A percentile compares a stretch with the other conserved stretches of the same genome.
These are phyloP conservation scores for Fusarium sp. DNA, from an alignment of 2,329 filamentous ascomycete species.

Conservation along the genomic window DNA sequence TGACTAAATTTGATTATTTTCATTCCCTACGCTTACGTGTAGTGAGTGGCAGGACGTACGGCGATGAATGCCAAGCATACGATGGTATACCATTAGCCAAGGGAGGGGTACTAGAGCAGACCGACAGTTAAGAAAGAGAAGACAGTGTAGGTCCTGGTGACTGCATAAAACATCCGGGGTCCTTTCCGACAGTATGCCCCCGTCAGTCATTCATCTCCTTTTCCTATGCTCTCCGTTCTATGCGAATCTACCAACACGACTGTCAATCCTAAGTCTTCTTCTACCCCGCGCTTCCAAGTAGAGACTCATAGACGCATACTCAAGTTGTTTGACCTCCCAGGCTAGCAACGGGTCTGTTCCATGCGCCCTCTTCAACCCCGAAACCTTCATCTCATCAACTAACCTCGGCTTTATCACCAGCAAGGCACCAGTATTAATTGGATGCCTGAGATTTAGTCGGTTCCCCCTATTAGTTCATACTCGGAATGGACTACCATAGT, in stretches of 20 bases:
- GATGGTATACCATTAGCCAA: neutral
- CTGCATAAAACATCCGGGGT: neutral
- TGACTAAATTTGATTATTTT: neutral
- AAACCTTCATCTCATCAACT: constrained; percentile 74
- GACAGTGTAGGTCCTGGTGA: neutral
- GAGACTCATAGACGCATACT: constrained; percentile 69
- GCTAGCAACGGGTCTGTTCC: constrained; percentile 63
- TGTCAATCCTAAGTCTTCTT: constrained; percentile 55
- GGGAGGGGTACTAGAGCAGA: neutral
- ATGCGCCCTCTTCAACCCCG: constrained; percentile 72
- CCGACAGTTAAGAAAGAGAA: neutral
- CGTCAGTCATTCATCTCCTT: neutral
- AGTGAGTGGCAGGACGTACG: neutral
- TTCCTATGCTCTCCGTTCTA: neutral
- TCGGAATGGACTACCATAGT: constrained; percentile 78
- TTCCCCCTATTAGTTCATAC: constrained; percentile 83
- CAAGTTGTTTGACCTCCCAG: constrained; percentile 66
- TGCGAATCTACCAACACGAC: constrained; percentile 51
- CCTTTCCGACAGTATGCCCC: neutral
- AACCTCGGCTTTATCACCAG: constrained; percentile 75
- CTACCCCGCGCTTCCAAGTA: constrained; percentile 69
- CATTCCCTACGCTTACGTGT: neutral
- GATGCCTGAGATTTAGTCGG: constrained; percentile 74
- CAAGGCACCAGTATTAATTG: constrained; percentile 83
- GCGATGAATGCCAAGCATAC: neutral